Evolutionary conservation across 2,329 filamentous ascomycete genomes (phyloP).

Genomic region (Magnaporthiopsis poae): DNA sequence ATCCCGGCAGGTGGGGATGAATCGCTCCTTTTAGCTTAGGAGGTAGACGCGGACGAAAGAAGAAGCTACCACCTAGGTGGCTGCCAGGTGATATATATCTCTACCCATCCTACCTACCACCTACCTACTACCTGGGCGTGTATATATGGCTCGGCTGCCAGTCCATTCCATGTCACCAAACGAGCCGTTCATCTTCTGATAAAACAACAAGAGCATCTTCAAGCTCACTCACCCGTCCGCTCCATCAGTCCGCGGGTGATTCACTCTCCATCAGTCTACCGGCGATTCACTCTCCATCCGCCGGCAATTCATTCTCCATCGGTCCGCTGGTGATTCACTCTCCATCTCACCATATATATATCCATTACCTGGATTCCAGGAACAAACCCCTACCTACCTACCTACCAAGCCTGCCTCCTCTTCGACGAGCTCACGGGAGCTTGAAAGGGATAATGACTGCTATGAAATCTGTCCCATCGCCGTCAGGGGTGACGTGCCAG

Average conservation of each 20-base stretch:
- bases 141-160: background rate
- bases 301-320: background rate
- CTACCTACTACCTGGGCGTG: too few species aligned
- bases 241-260: background rate
- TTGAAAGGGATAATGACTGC: conserved; percentile 8
- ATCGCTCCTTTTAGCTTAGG: background rate
- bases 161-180: background rate
- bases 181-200: background rate
- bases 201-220: background rate
- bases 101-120: too few species aligned
- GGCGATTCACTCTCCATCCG: background rate
- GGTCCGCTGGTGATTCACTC: background rate
- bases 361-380: background rate
- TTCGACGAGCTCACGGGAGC: background rate
- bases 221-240: background rate
- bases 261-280: background rate
- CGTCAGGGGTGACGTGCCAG: background rate
- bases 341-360: background rate
- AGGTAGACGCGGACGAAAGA: background rate
- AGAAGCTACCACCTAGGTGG: background rate
- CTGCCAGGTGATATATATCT: background rate
- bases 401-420: conserved; percentile 11
- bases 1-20: background rate
- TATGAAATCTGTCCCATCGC: conserved; percentile 6
- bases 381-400: background rate